Base-by-base conservation (phyloP, 2,329 filamentous ascomycete genomes). In the Fusarium torreyae region DNA sequence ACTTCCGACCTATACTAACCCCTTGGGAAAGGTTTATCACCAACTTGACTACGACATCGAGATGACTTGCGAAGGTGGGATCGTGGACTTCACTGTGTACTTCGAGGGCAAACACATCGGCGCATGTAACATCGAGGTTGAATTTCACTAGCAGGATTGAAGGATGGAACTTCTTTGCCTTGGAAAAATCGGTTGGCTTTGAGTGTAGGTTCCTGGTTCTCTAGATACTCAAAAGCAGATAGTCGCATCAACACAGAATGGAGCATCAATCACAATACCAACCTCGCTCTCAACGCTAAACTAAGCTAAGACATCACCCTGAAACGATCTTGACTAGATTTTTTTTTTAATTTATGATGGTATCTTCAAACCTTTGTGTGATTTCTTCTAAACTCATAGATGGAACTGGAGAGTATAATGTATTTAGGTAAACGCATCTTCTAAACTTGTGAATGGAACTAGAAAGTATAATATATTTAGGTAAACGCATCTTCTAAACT, bases 11-110 rank as follows among this genome's bases (percentile, higher is more conserved):
- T 65, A 26, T 17, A 72, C 49, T 1, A 78, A 72, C 38, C 3
- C 39, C 0, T 10, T 52, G 1, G 72, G 72, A 0, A 61, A 68
- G 1, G 24, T 66, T 0, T 74, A 68, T 1, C 45, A 36, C 1
- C 0, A 11, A 4, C 62, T 78, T 0, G 0, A 6, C 0, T 75
- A 17, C 14, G 48, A 58, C 0, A 6, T 77, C 1, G 52, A 73
- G 17, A 75, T 78, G 65, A 48, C 65, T 0, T 69, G 66, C 13
- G 65, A 73, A 0, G 74, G 64, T 1, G 65, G 57, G 1, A 71
- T 43, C 0, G 39, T 73, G 3, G 75, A 77, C 34, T 77, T 78
- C 14, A 40, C 62, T 0, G 14, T 76, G 3, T 57, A 63, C 3
- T 51, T 69, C 1, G 2, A 70, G 1, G 70, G 61, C 0, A 53